A percentile compares a stretch with the other conserved stretches of the same genome.
Conservation (phyloP, 768 basidiomycete species). For the Xerocomus potaroensis region DNA sequence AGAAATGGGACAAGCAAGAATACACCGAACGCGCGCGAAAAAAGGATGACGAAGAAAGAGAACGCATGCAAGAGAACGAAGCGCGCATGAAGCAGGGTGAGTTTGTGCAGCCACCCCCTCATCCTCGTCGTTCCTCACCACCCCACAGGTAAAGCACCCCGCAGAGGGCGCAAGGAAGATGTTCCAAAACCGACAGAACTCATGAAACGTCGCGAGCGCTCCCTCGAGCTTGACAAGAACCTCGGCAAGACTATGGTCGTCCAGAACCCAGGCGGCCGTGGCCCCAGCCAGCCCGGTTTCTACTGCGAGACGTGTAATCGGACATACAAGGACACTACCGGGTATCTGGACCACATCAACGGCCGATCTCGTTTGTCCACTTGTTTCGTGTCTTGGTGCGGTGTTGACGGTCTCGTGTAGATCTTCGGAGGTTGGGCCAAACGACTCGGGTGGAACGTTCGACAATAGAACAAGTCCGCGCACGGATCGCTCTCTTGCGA, state of each 20-base stretch:
- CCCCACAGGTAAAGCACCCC: slow-evolving; percentile 72
- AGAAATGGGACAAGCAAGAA: slow-evolving; percentile 95
- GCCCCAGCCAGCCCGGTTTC: slow-evolving; percentile 91
- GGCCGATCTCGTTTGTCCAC: slow-evolving; percentile 77
- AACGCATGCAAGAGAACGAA: slow-evolving; percentile 84
- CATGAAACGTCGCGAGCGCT: slow-evolving; percentile 81
- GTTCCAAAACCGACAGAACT: slow-evolving; percentile 91
- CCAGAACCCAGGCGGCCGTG: slow-evolving; percentile 73
- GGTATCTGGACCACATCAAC: slow-evolving; percentile 95
- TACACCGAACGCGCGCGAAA: slow-evolving; percentile 80
- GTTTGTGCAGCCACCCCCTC: slow-evolving; percentile 2
- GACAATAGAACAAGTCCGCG: slow-evolving; percentile 88
- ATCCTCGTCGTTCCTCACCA: background rate
- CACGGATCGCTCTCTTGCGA: slow-evolving; percentile 81
- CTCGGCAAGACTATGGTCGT: slow-evolving; percentile 94
- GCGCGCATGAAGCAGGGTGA: slow-evolving; percentile 79
- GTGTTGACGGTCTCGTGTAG: slow-evolving; percentile 38
- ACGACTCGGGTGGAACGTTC: slow-evolving; percentile 89
- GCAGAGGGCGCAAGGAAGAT: slow-evolving; percentile 61
- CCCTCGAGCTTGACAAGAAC: slow-evolving; percentile 92
- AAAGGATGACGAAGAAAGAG: slow-evolving; percentile 74
- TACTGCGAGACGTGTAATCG: slow-evolving; percentile 88
- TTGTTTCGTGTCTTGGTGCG: background rate
- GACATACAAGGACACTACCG: slow-evolving; percentile 91
- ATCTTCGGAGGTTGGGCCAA: slow-evolving; percentile 92